Evolutionary conservation across 2,329 filamentous ascomycete species (phyloP), one percentile per base, ranked within the genome.

Genomic region (Colletotrichum filicis): DNA sequence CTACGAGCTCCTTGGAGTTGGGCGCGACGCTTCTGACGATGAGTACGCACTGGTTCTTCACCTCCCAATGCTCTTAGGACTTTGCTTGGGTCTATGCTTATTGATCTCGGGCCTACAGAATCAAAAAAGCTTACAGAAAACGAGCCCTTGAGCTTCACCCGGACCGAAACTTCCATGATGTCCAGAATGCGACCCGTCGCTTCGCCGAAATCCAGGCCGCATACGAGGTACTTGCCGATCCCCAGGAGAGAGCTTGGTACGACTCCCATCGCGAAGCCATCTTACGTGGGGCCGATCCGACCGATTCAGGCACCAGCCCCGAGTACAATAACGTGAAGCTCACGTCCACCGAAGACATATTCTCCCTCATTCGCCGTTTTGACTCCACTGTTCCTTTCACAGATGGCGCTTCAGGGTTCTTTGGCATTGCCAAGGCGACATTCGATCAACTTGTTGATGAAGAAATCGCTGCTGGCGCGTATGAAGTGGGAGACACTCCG

Each of bases 221-320:
- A 59, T 97, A 99, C 81, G 95, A 98, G 82, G 91, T 99, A n/a
- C 89, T 99, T 1, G 97, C 95, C 1, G 97, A 99, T 81, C 92
- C 95, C 12, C 96, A 99, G 81, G 97, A 99, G 82, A 91, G 97
- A 77, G 93, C 95, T 37, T 99, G 97, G 97, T 99, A 99, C 84
- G 96, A 99, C 83, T 95, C 95, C 3, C 97, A 99, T 80, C 92
- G 95, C 74, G 92, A 95, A 77, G 92, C 93, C 63, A 97, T 98
- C 74, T 85, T 98, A 74, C 89, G 90, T 35, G 93, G 92, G 52
- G 87, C 90, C 70, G 90, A 91, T 66, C 76, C 80, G 37, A 81
- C 82, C 32, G 83, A 82, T 32, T 82, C 80, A 49, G 84, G 83
- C 24, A 87, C 86, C 46, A 86, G 90, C 67, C 91, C 90, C 76